phyloP scores from a whole-genome alignment of 176 grass and related monocot species.

The Oryza meridionalis region DNA sequence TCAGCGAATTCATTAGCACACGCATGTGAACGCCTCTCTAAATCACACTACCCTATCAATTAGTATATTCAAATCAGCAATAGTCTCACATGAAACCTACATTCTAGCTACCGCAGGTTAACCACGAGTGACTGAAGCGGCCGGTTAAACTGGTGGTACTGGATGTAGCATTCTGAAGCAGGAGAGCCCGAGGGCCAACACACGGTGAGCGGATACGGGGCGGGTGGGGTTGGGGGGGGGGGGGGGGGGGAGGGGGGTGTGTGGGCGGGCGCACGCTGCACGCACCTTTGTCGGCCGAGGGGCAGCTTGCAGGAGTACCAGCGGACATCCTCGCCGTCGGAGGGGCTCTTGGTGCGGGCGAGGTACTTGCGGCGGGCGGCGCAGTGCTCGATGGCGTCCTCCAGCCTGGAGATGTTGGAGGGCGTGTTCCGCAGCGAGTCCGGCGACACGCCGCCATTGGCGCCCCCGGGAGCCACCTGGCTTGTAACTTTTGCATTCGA shows the following conservation, averaged over 20 bases:
- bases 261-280: no score
- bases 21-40: background rate
- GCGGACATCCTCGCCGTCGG: constrained; percentile 80
- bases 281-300: constrained; percentile 70
- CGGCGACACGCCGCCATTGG: constrained; percentile 49
- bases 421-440: constrained; percentile 86
- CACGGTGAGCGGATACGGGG: no score
- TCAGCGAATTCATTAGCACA: background rate
- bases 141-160: background rate
- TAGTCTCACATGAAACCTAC: constrained; percentile 19
- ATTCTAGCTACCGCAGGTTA: background rate
- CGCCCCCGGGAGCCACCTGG: constrained; percentile 14
- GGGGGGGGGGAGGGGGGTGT: no score
- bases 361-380: constrained; percentile 83
- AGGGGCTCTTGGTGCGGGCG: constrained; percentile 88
- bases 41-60: background rate
- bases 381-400: constrained; percentile 77
- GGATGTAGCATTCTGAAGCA: background rate
- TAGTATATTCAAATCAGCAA: background rate
- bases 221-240: no score
- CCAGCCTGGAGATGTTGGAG: constrained; percentile 79
- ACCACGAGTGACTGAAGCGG: background rate
- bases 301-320: constrained; percentile 98
- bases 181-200: background rate
- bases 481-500: no score